Percentiles rank a stretch among this genome's conserved stretches.
Evolutionary conservation across 1,284 basidiomycete species (phyloP).

Genomic region (Abortiporus biennis): DNA sequence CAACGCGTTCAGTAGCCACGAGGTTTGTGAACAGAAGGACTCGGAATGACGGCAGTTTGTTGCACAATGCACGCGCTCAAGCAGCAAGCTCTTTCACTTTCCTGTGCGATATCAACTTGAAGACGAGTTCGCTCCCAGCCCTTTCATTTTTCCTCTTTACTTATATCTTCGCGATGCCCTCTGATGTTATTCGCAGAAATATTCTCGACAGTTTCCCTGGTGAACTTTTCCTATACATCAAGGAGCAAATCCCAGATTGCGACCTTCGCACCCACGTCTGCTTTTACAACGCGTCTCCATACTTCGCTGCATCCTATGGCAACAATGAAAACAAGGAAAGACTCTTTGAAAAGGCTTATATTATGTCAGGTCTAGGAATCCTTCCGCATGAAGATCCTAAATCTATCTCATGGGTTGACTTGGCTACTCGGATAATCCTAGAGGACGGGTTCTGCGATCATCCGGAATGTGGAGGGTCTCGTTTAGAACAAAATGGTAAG

Average conservation of each 20-base stretch:
- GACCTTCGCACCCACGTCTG: slow-evolving; percentile 2
- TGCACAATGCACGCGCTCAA: no score
- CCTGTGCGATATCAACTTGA: no score
- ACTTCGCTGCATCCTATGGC: not conserved
- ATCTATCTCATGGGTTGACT: not conserved
- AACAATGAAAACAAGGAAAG: not conserved
- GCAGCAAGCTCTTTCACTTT: no score
- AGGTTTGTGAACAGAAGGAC: no score
- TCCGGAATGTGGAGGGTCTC: slow-evolving; percentile 1
- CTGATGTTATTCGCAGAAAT: no score
- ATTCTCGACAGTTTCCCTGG: not conserved
- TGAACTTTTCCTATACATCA: not conserved
- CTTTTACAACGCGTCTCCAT: not conserved
- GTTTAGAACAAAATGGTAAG: slow-evolving; percentile 2
- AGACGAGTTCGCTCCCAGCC: no score
- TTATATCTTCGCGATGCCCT: no score
- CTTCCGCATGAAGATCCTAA: not conserved
- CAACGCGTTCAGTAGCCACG: no score
- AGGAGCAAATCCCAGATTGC: not conserved
- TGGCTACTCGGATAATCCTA: not conserved
- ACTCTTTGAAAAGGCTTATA: not conserved
- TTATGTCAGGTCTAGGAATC: not conserved
- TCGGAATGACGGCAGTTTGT: no score
- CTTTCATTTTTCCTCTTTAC: no score
- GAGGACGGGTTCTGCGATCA: not conserved